A percentile compares a stretch with the other conserved stretches of the same genome.
These are phyloP conservation scores for Aspergillus bombycis DNA, from an alignment of 2,329 filamentous ascomycete genomes.

Conservation along the genomic window DNA sequence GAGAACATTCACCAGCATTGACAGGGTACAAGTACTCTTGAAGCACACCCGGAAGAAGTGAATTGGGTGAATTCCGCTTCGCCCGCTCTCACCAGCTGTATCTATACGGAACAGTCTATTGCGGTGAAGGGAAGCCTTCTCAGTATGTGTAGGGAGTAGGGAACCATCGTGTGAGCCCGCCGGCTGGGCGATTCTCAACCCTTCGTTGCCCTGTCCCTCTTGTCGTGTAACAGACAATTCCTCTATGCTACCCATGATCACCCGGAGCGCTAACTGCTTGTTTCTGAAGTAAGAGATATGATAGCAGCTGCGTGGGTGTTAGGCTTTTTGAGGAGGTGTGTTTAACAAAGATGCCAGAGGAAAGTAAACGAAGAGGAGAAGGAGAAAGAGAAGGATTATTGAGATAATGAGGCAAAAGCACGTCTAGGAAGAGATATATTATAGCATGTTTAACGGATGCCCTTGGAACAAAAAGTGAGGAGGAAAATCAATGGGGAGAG, in stretches of 20 bases:
- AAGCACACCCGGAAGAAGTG: slow-evolving; percentile 68
- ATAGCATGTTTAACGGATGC: background rate
- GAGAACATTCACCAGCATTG: slow-evolving; percentile 68
- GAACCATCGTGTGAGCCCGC: slow-evolving; percentile 19
- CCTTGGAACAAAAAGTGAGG: background rate
- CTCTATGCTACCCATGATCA: background rate
- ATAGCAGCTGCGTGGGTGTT: background rate
- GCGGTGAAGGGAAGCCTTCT: slow-evolving; percentile 21
- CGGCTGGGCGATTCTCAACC: slow-evolving; percentile 16
- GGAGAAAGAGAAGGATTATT: background rate
- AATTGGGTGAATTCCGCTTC: slow-evolving; percentile 65
- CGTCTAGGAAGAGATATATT: background rate
- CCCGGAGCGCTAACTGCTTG: background rate
- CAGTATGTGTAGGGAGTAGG: slow-evolving; percentile 32
- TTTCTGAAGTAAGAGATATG: background rate
- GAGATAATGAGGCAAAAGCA: background rate
- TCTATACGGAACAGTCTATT: slow-evolving; percentile 38
- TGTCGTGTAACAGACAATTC: slow-evolving; percentile 11
- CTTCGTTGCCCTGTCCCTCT: slow-evolving; percentile 9
- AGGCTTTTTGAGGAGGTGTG: no score
- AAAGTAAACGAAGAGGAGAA: background rate
- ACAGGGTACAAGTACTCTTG: slow-evolving; percentile 65
- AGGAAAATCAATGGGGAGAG: background rate
- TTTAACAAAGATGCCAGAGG: background rate
- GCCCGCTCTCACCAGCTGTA: slow-evolving; percentile 66